Base-by-base conservation (phyloP, 2,329 filamentous ascomycete species). In the Graphium sp. region DNA sequence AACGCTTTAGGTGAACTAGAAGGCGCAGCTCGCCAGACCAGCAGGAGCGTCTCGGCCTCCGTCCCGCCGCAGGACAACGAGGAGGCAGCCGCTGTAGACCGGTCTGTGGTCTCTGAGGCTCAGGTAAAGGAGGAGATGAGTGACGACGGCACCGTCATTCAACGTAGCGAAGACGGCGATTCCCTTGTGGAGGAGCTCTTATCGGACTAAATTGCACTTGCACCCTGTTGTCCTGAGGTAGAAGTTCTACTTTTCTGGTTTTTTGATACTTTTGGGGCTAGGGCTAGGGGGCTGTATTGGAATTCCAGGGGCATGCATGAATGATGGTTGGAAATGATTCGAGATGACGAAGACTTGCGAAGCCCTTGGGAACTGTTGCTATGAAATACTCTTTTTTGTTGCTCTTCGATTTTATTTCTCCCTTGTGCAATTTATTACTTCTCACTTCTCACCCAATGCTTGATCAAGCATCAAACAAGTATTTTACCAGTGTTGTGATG, bases 1-100 rank as follows among this genome's bases (percentile, higher is more conserved):
- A 74, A 75, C 41, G 47, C 47, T 18, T 56, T 75, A 4, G 62
- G 63, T 32, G 63, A 62, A 41, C 45, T 44, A 36, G 46, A 51
- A 30, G 46, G 45, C 3, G 39, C 39, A 18, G 40, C 49, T n/a
- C 41, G 52, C 17, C 50, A 54, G 15, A 54, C 47, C 7, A 63
- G 60, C 39, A 52, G 59, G 18, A 59, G 56, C 30, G 48, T 50
- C 10, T 65, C 61, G 1, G 42, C 32, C 19, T 15, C 29, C 10
- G 14, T 24, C 7, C 27, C 29, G 7, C 22, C 26, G 22, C 14
- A 25, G 14, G 18, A 20, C 25, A 10, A 11, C 15, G 23, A 31
- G 2, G 29, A n/a, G n/a, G n/a, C n/a, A n/a, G 45, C 38, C 5
- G 42, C 49, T 16, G 49, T 46, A 7, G 45, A 45, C 26, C 44